These are phyloP conservation scores for Candida stauntonica DNA, from an alignment of 805 yeast genomes.

Conservation along the genomic window DNA sequence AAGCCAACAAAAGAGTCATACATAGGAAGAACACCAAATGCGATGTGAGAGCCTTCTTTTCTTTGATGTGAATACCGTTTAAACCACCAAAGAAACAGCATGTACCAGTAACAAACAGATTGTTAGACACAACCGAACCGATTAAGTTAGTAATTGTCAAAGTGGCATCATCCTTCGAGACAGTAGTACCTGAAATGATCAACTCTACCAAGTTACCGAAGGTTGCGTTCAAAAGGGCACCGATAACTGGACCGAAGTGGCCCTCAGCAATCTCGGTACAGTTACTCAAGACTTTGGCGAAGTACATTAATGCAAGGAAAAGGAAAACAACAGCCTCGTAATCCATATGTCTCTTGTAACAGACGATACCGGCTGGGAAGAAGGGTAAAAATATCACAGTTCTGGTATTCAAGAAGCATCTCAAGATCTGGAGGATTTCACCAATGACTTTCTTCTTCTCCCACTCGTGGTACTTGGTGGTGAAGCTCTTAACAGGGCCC, in stretches of 20 bases:
- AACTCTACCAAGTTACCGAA: slow-evolving; percentile 49
- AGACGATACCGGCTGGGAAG: slow-evolving; percentile 23
- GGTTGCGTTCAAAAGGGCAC: slow-evolving; percentile 46
- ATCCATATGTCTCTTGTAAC: slow-evolving; percentile 12
- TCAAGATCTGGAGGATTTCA: slow-evolving; percentile 14
- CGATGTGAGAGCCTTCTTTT: slow-evolving; percentile 16
- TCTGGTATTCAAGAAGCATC: slow-evolving; percentile 19
- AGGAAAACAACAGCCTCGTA: slow-evolving; percentile 22
- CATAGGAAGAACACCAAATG: slow-evolving; percentile 21
- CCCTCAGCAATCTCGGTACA: slow-evolving; percentile 22
- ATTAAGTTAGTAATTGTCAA: slow-evolving; percentile 47
- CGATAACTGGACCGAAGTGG: slow-evolving; percentile 37
- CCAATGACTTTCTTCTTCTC: slow-evolving; percentile 17
- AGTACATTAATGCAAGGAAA: slow-evolving; percentile 22
- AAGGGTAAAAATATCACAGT: slow-evolving; percentile 18
- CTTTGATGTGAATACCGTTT: slow-evolving; percentile 13
- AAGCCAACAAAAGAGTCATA: slow-evolving; percentile 14
- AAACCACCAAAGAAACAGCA: slow-evolving; percentile 24
- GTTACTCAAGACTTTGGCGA: slow-evolving; percentile 23
- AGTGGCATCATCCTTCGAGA: slow-evolving; percentile 42
- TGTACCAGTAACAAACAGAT: slow-evolving; percentile 32
- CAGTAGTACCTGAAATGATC: slow-evolving; percentile 46
- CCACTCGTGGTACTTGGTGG: slow-evolving; percentile 10
- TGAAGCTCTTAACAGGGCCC: slow-evolving; percentile 5
- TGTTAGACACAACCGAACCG: slow-evolving; percentile 43